Conservation (phyloP, 306 rosid species). For the Inga leiocalycina region DNA sequence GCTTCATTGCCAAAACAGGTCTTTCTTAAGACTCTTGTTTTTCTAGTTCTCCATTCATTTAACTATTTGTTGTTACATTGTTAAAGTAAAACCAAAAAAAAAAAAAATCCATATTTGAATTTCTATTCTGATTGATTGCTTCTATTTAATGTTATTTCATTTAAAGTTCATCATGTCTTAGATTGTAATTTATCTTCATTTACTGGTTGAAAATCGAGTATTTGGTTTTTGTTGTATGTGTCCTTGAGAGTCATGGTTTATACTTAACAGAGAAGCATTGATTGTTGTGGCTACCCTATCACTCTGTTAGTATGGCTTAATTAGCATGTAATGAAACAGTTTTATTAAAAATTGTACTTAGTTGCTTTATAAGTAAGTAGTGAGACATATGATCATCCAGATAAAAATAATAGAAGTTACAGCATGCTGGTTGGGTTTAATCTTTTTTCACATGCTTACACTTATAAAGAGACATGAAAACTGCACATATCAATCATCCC, state of each 20-base stretch:
- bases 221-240: not conserved
- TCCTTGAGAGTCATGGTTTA: not conserved
- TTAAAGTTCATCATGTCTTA: not conserved
- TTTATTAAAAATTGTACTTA: not conserved
- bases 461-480: not conserved
- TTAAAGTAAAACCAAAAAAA: not conserved
- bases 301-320: not conserved
- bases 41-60: not conserved
- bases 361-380: not conserved
- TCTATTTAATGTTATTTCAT: not conserved
- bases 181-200: not conserved
- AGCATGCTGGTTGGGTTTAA: not conserved
- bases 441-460: not conserved
- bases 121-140: not conserved
- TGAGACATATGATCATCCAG: not conserved
- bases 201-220: not conserved
- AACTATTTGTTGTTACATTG: not conserved
- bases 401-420: not conserved
- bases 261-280: not conserved
- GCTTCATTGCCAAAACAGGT: constrained; percentile 80
- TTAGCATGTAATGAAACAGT: not conserved
- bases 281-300: not conserved
- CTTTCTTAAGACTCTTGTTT: constrained; percentile 18
- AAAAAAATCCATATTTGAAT: not conserved
- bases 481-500: not conserved